Base-by-base conservation (phyloP, 768 basidiomycete genomes). In the Aureoboletus auriporus region DNA sequence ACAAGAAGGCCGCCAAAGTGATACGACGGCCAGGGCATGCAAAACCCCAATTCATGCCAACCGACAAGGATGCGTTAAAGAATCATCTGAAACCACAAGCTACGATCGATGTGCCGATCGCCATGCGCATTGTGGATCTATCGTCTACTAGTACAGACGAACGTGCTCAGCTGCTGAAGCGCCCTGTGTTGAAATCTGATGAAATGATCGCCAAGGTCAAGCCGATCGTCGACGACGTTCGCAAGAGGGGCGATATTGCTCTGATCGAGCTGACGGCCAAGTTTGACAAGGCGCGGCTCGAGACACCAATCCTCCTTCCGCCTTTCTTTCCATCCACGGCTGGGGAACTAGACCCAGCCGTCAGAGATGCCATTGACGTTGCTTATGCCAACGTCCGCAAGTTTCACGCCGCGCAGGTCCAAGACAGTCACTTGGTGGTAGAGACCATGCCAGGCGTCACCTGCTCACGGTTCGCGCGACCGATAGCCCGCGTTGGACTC, bases 361-460 rank as follows among this genome's bases (percentile, higher is more conserved):
- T 98, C 44, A 82, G 79, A 56, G 71, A 75, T 38, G 92, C 96
- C 20, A 95, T 98, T 63, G 87, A 96, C 61, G 69, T 75, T 45
- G 96, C 96, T 4, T 99, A 98, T 64, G 74, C 73, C 50, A 99
- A 99, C 66, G 89, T 99, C 63, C 78, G 76, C 68, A 86, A 82
- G 60, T 98, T 97, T 77, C 95, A 96, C 66, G 79, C 78, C 17
- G 93, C 93, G 6, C 94, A 98, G 70, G 71, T 79, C n/a, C 82
- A 84, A 52, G 75, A 75, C 41, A 73, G 77, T 43, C 71, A 80
- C 20, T 75, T 99, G 38, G 74, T 79, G 6, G 92, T 99, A 7
- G 93, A 97, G 69, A 98, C 96, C 10, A 97, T 93, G 91, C 94
- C 96, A 7, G 96, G 96, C 9, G 94, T 99, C 38, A 84, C 91